Evolutionary conservation across 2,329 filamentous ascomycete species (phyloP).

Genomic region (Trichophyton verrucosum): DNA sequence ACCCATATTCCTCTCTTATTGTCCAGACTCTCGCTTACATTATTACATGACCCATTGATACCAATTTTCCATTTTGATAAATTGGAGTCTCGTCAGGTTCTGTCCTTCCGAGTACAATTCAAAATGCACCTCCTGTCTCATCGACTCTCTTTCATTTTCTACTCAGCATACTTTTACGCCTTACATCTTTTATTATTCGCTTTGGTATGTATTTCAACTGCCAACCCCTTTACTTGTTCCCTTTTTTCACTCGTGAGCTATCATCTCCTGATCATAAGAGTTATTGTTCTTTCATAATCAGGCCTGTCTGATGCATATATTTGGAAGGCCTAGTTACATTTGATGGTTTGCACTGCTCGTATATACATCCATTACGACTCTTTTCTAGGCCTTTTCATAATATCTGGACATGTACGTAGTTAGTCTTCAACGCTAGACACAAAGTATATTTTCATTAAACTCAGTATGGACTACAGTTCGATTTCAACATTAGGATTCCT

Average conservation of each 20-base stretch:
- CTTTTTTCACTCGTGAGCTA: not conserved
- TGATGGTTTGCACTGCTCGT: not conserved
- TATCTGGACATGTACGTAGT: too few relatives aligned
- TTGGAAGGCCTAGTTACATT: not conserved
- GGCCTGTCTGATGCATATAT: not conserved
- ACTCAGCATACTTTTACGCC: not conserved
- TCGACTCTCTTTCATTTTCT: not conserved
- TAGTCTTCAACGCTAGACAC: too few relatives aligned
- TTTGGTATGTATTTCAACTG: not conserved
- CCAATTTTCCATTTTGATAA: not conserved
- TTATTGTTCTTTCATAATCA: not conserved
- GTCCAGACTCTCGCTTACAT: not conserved
- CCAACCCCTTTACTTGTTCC: not conserved
- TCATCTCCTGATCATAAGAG: not conserved
- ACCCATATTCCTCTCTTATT: not conserved
- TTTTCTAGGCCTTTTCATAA: not conserved
- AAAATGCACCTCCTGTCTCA: not conserved
- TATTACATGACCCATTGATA: constrained; percentile 1
- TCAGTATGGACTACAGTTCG: too few relatives aligned
- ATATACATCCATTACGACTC: not conserved
- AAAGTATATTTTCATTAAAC: too few relatives aligned
- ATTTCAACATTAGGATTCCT: too few relatives aligned
- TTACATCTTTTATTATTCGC: not conserved
- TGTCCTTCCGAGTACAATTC: not conserved
- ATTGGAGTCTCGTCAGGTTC: not conserved